Evolutionary conservation across 208 protist genomes (phyloP).

Genomic region (Trypanosoma platydactyli): DNA sequence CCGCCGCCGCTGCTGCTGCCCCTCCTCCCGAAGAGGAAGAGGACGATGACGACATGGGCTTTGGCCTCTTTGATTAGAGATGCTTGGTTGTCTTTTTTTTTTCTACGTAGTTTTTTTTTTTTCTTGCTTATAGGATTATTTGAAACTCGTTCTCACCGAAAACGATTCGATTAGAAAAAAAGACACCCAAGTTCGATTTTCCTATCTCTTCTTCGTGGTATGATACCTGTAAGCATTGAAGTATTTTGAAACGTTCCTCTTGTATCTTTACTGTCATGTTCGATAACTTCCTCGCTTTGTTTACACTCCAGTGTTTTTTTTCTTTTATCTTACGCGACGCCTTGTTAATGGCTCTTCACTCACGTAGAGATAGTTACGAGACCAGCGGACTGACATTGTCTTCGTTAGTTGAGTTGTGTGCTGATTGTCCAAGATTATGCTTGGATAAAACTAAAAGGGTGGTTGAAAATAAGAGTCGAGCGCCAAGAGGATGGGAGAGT

Average conservation of each 20-base stretch:
- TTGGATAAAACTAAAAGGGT: conserved; percentile 52
- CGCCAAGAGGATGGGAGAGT: conserved; percentile 59
- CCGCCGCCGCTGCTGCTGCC: conserved; percentile 44
- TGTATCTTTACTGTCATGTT: conserved; percentile 5
- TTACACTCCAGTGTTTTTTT: no score
- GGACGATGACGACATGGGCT: conserved; percentile 90
- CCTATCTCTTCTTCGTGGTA: background rate
- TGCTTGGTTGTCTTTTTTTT: conserved; percentile 22
- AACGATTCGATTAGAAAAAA: background rate
- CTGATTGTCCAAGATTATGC: conserved; percentile 61
- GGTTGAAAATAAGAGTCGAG: conserved; percentile 61
- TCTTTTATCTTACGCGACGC: background rate
- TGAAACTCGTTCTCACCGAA: no score
- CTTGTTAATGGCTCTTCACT: conserved; percentile 20
- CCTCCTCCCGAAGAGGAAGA: conserved; percentile 49
- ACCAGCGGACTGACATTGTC: conserved; percentile 45
- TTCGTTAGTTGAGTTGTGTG: conserved; percentile 57
- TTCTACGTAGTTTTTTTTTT: background rate
- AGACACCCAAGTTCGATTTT: no score
- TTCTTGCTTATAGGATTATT: background rate
- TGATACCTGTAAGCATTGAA: background rate
- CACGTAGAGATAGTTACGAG: conserved; percentile 33
- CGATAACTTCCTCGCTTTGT: no score
- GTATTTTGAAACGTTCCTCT: background rate
- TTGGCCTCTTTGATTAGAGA: conserved; percentile 90